Evolutionary conservation across 257 asterid genomes (phyloP).

Genomic region (Echites panduratus): DNA sequence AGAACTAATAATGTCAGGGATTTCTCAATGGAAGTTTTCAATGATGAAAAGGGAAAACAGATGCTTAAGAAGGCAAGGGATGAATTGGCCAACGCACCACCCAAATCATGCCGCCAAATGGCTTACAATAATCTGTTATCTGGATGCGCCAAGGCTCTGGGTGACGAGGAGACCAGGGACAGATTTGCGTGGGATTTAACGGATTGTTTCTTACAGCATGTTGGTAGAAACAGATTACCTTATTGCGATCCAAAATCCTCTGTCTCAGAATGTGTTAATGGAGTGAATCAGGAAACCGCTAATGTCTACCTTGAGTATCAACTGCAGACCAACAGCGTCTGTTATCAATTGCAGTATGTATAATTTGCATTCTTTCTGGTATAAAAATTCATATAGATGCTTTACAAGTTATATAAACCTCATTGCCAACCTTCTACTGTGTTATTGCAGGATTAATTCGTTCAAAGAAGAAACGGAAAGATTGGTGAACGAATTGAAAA

Average conservation of each 20-base stretch:
- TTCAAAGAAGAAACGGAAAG: constrained; percentile 68
- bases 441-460: constrained; percentile 51
- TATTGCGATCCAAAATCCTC: constrained; percentile 36
- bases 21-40: constrained; percentile 51
- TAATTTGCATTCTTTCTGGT: not conserved
- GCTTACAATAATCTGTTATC: constrained; percentile 49
- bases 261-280: constrained; percentile 43
- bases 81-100: constrained; percentile 31
- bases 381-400: not conserved
- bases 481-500: constrained; percentile 60
- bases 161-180: constrained; percentile 56
- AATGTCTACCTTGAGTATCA: constrained; percentile 49
- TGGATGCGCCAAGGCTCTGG: constrained; percentile 54
- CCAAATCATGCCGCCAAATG: constrained; percentile 57
- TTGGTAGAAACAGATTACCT: constrained; percentile 62
- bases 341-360: constrained; percentile 80
- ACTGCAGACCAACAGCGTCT: constrained; percentile 63
- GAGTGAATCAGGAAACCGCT: constrained; percentile 39
- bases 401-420: not conserved
- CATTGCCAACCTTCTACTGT: no score
- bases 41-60: constrained; percentile 42
- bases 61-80: constrained; percentile 42
- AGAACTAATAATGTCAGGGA: constrained; percentile 35
- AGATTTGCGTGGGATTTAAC: constrained; percentile 86
- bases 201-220: constrained; percentile 58